phyloP scores from a whole-genome alignment of 768 basidiomycete genomes.

The Kwoniella botswanensis region DNA sequence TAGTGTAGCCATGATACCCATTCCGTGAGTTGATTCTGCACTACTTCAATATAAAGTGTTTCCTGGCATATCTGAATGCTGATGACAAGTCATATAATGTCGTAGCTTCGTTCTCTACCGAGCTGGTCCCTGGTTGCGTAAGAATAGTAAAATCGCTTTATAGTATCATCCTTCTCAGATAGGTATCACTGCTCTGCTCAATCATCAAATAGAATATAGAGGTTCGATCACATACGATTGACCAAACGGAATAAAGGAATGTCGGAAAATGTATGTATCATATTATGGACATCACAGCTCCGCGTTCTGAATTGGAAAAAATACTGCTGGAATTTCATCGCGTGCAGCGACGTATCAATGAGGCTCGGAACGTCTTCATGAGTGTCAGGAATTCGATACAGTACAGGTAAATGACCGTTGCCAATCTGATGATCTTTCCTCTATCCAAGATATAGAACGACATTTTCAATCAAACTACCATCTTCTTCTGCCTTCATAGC shows the following conservation, averaged over 20 bases:
- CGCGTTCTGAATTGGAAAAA: too few species aligned
- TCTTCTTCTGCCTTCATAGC: slow-evolving; percentile 3
- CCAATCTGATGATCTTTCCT: background rate
- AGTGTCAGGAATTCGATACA: too few species aligned
- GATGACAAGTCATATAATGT: background rate
- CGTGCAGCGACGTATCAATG: too few species aligned
- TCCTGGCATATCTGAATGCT: background rate
- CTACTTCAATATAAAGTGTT: background rate
- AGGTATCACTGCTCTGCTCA: too few species aligned
- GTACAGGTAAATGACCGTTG: too few species aligned
- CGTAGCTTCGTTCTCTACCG: slow-evolving; percentile 12
- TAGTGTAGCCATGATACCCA: slow-evolving; percentile 47
- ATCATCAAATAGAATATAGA: too few species aligned
- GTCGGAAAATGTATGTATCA: too few species aligned
- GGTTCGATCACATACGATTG: too few species aligned
- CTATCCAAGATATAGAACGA: slow-evolving; percentile 12
- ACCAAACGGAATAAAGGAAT: too few species aligned
- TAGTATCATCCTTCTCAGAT: background rate
- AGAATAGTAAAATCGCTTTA: slow-evolving; percentile 11
- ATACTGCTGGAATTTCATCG: too few species aligned
- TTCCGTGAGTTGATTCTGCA: slow-evolving; percentile 28
- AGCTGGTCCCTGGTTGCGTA: slow-evolving; percentile 14
- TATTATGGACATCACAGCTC: too few species aligned
- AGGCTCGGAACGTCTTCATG: too few species aligned
- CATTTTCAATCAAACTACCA: slow-evolving; percentile 15